Evolutionary conservation across 2,329 filamentous ascomycete genomes (phyloP).

Genomic region (Orbilia ellipsospora): DNA sequence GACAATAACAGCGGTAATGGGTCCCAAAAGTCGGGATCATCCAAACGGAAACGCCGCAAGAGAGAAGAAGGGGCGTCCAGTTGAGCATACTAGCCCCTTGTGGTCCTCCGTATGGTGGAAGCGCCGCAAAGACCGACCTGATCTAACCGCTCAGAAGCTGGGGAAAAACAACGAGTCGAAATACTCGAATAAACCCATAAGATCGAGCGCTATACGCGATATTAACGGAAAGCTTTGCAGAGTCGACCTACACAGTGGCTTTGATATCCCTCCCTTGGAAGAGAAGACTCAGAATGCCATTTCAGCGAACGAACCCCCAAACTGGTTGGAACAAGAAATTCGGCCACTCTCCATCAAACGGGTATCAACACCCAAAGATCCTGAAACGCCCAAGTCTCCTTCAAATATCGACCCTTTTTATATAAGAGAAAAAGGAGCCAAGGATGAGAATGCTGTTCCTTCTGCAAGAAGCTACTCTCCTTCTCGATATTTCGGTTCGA

Average conservation of each 20-base stretch:
- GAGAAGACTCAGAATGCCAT: neutral
- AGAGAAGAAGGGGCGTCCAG: neutral
- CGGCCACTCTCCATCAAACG: neutral
- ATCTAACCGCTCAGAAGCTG: too few relatives aligned
- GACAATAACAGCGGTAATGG: constrained; percentile 19
- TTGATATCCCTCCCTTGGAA: constrained; percentile 20
- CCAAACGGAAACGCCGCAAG: neutral
- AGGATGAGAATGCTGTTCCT: neutral
- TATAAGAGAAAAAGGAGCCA: neutral
- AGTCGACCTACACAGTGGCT: constrained; percentile 19
- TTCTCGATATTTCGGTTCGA: neutral
- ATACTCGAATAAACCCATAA: too few relatives aligned
- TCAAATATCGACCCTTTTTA: neutral
- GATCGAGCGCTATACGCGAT: constrained; percentile 16
- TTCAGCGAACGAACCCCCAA: neutral
- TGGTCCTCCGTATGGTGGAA: constrained; percentile 36
- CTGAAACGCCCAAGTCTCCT: neutral
- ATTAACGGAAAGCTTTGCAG: constrained; percentile 29
- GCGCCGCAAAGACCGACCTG: neutral
- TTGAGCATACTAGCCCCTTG: neutral
- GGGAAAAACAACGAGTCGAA: too few relatives aligned
- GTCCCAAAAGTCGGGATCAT: constrained; percentile 11
- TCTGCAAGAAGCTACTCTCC: neutral
- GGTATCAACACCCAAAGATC: neutral
- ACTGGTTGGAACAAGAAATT: neutral